These are phyloP conservation scores for Exophiala xenobiotica DNA, from an alignment of 2,329 filamentous ascomycete species.

Conservation along the genomic window DNA sequence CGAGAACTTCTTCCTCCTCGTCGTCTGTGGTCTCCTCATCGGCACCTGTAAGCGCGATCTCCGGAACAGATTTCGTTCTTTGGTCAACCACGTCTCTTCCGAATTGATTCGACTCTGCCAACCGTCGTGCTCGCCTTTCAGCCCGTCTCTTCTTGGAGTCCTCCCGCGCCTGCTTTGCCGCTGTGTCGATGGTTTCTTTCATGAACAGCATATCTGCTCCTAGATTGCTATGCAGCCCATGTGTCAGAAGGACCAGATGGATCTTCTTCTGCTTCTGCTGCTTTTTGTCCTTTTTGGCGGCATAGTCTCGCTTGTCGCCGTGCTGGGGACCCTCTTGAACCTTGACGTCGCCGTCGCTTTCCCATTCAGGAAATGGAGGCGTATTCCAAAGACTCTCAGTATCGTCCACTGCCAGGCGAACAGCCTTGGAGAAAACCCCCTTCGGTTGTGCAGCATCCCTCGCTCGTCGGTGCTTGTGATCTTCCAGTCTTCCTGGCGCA, in stretches of 20 bases:
- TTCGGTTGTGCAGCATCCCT: conserved; percentile 57
- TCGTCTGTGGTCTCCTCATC: conserved; percentile 53
- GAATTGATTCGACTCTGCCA: conserved; percentile 29
- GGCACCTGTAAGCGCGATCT: conserved; percentile 22
- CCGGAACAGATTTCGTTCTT: conserved; percentile 25
- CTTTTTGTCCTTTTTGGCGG: conserved; percentile 29
- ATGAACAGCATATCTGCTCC: conserved; percentile 95
- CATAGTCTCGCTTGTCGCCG: conserved; percentile 20
- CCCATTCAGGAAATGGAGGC: conserved; percentile 72
- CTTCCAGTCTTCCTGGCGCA: conserved; percentile 68
- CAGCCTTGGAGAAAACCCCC: conserved; percentile 80
- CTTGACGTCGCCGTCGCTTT: conserved; percentile 36
- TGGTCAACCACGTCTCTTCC: conserved; percentile 20
- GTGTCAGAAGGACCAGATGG: conserved; percentile 88
- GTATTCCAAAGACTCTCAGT: conserved; percentile 90
- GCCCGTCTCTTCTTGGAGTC: conserved; percentile 64
- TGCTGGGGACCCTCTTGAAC: conserved; percentile 30
- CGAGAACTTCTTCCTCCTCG: conserved; percentile 51
- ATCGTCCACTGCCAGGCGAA: conserved; percentile 79
- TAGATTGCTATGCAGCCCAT: conserved; percentile 92
- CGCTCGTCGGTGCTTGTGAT: conserved; percentile 67
- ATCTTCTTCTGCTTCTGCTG: conserved; percentile 69
- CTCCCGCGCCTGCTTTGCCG: conserved; percentile 69
- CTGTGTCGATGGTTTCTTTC: conserved; percentile 93
- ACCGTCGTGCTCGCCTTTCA: conserved; percentile 46